Base-by-base conservation (phyloP, 306 rosid species). In the Rubus idaeus region DNA sequence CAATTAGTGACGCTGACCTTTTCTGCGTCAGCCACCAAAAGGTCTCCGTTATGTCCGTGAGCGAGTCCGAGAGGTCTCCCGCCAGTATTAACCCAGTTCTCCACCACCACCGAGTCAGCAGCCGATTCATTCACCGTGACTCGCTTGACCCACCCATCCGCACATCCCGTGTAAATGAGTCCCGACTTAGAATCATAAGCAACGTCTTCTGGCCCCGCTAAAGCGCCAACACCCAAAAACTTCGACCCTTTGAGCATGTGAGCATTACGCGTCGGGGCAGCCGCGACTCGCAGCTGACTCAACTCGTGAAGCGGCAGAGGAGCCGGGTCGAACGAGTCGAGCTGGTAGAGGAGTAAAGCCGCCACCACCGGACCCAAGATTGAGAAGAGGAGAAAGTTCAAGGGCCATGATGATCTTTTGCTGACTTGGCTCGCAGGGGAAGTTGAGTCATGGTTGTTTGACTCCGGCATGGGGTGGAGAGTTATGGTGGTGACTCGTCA, bases 61-160 rank as follows among this genome's bases (percentile, higher is more conserved):
- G 87, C 89, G 1, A 91, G 74, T 9, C 96, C 96, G 2, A 94
- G 87, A 0, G 97, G 97, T n/a, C 97, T 89, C 5, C 98, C 98
- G 2, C 93, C 91, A 0, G 91, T 91, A 81, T 87, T 78, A 23
- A 87, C 87, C 98, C 94, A 91, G 2, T 83, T 58, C 44, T 85
- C 85, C 14, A 94, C 84, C 8, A 46, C 80, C 8, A 46, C 80
- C 47, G 86, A 65, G 84, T 86, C 79, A 56, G 39, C 52, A 23
- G 9, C 88, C 21, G 89, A 88, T 18, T 87, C 85, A 65, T 82
- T 86, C 65, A 85, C 37, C 20, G 74, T 85, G 23, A 91, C 78
- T 82, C 86, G 87, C 80, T 86, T 91, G 26, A 94, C 58, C 98
- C 96, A 94, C 75, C 97, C 96, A 46, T 90, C 94, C 2, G 20